Evolutionary conservation across 192 early-diverging fungal species (phyloP).

Genomic region (Phlyctochytrium arcticum): DNA sequence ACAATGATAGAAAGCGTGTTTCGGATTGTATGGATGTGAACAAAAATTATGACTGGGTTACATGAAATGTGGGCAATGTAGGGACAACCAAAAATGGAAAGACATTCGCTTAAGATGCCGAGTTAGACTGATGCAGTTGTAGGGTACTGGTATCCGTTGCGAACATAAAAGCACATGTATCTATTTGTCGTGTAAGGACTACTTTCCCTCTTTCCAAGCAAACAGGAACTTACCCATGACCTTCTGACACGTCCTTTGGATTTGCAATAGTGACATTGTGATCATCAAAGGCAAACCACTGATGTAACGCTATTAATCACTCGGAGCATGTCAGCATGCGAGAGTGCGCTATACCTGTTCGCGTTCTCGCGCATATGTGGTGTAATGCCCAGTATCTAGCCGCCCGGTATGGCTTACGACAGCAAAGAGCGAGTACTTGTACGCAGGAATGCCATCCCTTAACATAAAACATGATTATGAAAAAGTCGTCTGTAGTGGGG

Average conservation of each 20-base stretch:
- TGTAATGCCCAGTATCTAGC: slow-evolving; percentile 95
- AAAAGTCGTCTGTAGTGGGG: neutral
- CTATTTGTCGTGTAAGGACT: no score
- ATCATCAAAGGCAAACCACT: slow-evolving; percentile 93
- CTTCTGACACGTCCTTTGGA: slow-evolving; percentile 72
- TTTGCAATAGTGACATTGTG: slow-evolving; percentile 65
- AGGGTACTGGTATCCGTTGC: slow-evolving; percentile 20
- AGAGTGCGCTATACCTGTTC: slow-evolving; percentile 52
- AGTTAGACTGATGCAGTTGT: neutral
- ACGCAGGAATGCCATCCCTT: slow-evolving; percentile 55
- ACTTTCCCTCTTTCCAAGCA: no score
- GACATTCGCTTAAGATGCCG: no score
- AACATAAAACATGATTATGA: neutral
- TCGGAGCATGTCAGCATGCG: neutral
- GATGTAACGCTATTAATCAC: neutral
- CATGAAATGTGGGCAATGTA: no score
- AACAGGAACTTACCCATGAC: slow-evolving; percentile 35
- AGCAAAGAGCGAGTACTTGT: slow-evolving; percentile 83
- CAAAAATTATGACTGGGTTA: no score
- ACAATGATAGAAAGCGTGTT: no score
- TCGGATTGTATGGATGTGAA: no score
- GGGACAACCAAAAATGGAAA: no score
- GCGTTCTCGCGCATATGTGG: slow-evolving; percentile 71
- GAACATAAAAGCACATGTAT: slow-evolving; percentile 88
- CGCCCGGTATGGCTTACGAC: slow-evolving; percentile 89